A percentile compares a stretch with the other conserved stretches of the same genome.
These are phyloP conservation scores for Lachnellula subtilissima DNA, from an alignment of 2,329 filamentous ascomycete species.

Conservation along the genomic window DNA sequence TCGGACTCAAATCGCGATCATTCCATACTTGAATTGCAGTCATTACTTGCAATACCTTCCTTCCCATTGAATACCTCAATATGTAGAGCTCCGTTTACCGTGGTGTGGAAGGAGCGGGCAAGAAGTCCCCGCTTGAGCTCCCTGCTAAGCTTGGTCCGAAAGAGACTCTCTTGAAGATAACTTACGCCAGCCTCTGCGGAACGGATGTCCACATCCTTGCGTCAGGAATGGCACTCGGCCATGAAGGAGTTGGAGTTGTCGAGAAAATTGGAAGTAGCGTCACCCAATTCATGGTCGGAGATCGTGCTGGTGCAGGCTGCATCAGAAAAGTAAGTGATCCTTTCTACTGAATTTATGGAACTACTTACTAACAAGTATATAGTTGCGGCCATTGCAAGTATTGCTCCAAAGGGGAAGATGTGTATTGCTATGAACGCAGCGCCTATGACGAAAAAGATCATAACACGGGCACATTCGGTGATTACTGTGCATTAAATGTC, in stretches of 20 bases:
- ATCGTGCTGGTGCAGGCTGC: too few species aligned
- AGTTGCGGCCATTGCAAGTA: too few species aligned
- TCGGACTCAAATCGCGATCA: background rate
- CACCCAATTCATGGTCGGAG: too few species aligned
- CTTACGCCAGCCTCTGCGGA: slow-evolving; percentile 60
- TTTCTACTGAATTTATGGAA: too few species aligned
- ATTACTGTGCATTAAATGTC: too few species aligned
- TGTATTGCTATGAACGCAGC: too few species aligned
- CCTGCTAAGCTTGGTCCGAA: slow-evolving; percentile 5
- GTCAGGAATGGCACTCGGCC: slow-evolving; percentile 48
- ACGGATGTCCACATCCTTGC: slow-evolving; percentile 42
- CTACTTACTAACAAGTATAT: too few species aligned
- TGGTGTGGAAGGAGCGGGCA: slow-evolving; percentile 1
- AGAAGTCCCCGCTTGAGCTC: background rate
- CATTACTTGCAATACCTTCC: background rate
- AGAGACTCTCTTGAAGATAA: slow-evolving; percentile 53
- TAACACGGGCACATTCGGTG: too few species aligned
- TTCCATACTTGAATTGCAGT: background rate
- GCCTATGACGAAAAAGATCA: too few species aligned
- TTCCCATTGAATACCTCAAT: background rate
- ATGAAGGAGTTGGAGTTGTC: slow-evolving; percentile 66
- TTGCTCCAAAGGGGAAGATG: too few species aligned
- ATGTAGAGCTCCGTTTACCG: background rate
- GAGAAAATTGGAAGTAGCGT: too few species aligned
- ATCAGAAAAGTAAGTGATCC: too few species aligned